A percentile compares a stretch with the other conserved stretches of the same genome.
These are phyloP conservation scores for Cercospora janseana DNA, from an alignment of 2,329 filamentous ascomycete genomes.

Conservation along the genomic window DNA sequence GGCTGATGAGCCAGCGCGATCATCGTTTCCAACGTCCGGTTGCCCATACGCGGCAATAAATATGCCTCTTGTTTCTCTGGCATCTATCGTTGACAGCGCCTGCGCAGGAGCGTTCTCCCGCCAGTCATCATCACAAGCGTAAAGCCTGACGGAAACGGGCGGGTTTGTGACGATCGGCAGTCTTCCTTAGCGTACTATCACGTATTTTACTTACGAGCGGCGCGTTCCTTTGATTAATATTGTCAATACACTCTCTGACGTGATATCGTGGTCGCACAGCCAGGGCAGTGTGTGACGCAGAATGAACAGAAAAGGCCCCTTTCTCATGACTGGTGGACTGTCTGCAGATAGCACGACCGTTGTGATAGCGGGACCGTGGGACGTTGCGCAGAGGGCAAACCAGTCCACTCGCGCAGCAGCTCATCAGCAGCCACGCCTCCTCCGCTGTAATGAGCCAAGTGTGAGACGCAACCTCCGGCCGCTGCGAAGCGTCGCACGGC, in stretches of 20 bases:
- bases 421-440: background rate
- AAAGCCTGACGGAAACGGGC: background rate
- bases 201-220: background rate
- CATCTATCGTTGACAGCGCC: background rate
- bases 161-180: constrained; percentile 4
- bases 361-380: background rate
- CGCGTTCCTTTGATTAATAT: constrained; percentile 2
- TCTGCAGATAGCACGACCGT: no score
- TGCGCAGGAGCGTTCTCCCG: background rate
- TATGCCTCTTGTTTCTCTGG: background rate
- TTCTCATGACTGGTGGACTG: background rate
- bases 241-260: constrained; percentile 9
- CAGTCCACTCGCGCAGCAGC: background rate
- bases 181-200: constrained; percentile 1
- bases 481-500: constrained; percentile 8
- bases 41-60: no score
- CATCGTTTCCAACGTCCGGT: no score
- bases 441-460: background rate
- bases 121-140: no score
- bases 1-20: no score
- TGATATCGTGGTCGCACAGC: background rate
- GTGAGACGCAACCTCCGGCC: background rate
- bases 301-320: no score
- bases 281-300: no score
- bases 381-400: constrained; percentile 1